Percentiles rank a stretch among this genome's conserved stretches.
Evolutionary conservation across 2,329 filamentous ascomycete species (phyloP).

Genomic region (Leptoxyphium fumago): DNA sequence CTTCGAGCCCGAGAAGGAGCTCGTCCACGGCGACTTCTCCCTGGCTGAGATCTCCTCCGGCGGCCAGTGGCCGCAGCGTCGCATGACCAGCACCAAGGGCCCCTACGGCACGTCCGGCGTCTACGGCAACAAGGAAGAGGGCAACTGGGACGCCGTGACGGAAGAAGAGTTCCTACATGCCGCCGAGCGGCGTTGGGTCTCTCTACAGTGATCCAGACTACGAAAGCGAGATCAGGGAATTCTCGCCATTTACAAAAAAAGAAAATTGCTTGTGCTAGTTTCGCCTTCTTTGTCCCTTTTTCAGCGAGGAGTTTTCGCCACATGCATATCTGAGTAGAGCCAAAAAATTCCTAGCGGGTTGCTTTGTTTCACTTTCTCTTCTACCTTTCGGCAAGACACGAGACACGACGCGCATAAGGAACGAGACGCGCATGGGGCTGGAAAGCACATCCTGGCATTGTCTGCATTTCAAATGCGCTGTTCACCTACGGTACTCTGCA

Average conservation of each 20-base stretch:
- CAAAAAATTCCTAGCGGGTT: too few species aligned
- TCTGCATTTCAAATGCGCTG: too few species aligned
- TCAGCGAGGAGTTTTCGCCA: too few species aligned
- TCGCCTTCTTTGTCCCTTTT: too few species aligned
- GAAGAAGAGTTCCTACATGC: conserved; percentile 20
- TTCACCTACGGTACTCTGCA: too few species aligned
- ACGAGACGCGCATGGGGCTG: too few species aligned
- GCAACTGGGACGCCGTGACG: conserved; percentile 21
- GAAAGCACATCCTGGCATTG: too few species aligned
- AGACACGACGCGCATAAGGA: too few species aligned
- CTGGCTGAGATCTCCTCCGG: conserved; percentile 26
- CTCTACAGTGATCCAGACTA: conserved; percentile 3
- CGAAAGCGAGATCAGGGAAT: too few species aligned
- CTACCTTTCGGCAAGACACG: too few species aligned
- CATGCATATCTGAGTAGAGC: too few species aligned
- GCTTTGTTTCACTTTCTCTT: too few species aligned
- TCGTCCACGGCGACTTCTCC: conserved; percentile 36
- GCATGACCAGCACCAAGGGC: conserved; percentile 28
- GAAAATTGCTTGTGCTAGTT: neutral
- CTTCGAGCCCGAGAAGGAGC: conserved; percentile 31
- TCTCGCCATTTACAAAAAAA: neutral
- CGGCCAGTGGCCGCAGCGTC: conserved; percentile 26
- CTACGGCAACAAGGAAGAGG: conserved; percentile 33
- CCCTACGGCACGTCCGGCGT: conserved; percentile 35
- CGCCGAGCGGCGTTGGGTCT: conserved; percentile 19